These are phyloP conservation scores for Cylindrotheca fusiformis DNA, from an alignment of 108 stramenopile species.

Conservation along the genomic window DNA sequence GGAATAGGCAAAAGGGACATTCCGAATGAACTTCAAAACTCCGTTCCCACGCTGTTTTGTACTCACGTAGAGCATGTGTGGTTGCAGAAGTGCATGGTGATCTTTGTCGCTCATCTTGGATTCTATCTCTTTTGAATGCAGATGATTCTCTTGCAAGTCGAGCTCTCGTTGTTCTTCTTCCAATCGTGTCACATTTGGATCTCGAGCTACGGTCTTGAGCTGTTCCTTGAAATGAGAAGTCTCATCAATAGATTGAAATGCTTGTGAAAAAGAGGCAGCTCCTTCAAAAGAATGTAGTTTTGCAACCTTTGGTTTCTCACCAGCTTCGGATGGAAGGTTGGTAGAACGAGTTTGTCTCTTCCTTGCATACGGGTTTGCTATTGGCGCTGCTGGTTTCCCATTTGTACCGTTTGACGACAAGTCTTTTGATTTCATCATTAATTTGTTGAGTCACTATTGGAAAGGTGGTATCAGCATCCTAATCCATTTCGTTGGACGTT, in stretches of 20 bases:
- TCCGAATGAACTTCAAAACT: constrained; percentile 61
- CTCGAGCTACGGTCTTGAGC: background rate
- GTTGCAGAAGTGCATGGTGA: constrained; percentile 57
- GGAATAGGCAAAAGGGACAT: constrained; percentile 67
- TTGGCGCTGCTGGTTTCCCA: background rate
- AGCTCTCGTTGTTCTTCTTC: constrained; percentile 36
- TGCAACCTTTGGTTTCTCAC: constrained; percentile 3
- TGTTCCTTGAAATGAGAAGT: constrained; percentile 34
- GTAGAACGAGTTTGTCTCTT: constrained; percentile 2
- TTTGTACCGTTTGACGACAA: background rate
- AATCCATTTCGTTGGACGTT: too few species aligned
- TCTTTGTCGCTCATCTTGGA: constrained; percentile 27
- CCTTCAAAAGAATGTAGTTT: background rate
- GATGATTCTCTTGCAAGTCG: constrained; percentile 25
- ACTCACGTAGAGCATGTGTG: constrained; percentile 68
- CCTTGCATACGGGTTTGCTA: constrained; percentile 30
- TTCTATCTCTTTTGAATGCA: constrained; percentile 13
- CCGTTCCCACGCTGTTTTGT: constrained; percentile 79
- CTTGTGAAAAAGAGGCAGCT: constrained; percentile 44
- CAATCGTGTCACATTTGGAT: constrained; percentile 15
- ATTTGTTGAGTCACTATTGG: background rate
- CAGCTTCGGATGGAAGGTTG: background rate
- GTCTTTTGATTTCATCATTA: background rate
- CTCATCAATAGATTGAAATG: constrained; percentile 54
- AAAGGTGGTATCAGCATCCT: too few species aligned